Evolutionary conservation across 2,329 filamentous ascomycete genomes (phyloP), one percentile per base, ranked within the genome.

Genomic region (Colletotrichum filicis): DNA sequence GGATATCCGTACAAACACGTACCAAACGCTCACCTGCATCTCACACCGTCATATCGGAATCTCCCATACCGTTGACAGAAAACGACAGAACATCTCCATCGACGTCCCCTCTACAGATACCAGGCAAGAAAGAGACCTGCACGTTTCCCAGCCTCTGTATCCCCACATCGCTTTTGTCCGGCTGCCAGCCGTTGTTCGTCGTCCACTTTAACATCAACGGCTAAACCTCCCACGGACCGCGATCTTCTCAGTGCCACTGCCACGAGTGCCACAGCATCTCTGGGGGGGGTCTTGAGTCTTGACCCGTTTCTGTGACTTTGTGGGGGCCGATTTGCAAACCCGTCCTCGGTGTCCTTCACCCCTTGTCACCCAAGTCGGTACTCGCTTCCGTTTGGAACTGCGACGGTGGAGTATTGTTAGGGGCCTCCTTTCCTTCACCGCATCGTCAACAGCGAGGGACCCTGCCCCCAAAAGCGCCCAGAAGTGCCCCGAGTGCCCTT

Each of bases 291-390:
- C 16, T 49, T 49, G 42, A 49, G 42, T 49, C 24, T 63, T 53
- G 28, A 53, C 52, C 60, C 26, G 26, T 63, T 35, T 22, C n/a
- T 4, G 12, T 52, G 60, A 24, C n/a, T 35, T 59, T 52, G 63
- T 49, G 53, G 67, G 57, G 62, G 46, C 63, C 55, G 65, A 70
- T 60, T 70, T 60, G 26, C 66, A 61, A 62, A 26, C 53, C 66
- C 66, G 66, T 73, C 55, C 46, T 67, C 57, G 46, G 60, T 19
- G 59, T 46, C 49, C 55, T 60, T 32, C 59, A 55, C 46, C 53
- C 66, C 66, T 49, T 73, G 70, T 65, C 70, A 57, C 60, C 59
- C 66, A 73, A 73, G 70, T 60, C 66, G 60, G 66, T 70, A 70
- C 28, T 65, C 70, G 60, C 60, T 61, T 65, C 70, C 66, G 66